Evolutionary conservation across 306 rosid species (phyloP), one percentile per base, ranked within the genome.

Genomic region (Carpinus viminea): DNA sequence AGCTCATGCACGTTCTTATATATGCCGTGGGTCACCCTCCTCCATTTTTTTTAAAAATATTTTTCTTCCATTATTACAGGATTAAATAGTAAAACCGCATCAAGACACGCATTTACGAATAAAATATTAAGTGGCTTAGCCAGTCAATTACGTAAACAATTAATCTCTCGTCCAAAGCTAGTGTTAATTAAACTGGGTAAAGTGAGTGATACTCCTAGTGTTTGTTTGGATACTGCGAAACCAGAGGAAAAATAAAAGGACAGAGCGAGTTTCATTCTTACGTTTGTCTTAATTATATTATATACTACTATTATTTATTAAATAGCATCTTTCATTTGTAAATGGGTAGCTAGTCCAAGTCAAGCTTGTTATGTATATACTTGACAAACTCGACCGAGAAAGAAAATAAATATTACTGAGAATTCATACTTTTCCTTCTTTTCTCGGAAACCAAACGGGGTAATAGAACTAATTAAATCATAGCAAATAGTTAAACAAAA

Each of bases 1-100:
- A 80, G 92, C 92, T 86, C 76, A 76, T 88, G 75, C 87, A 81
- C 81, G 82, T 92, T 86, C 89, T 26, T 56, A 43, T 24, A 24
- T 24, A 24, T 65, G 50, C 76, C 82, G 86, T 86, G 89, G 89
- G 86, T 77, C 83, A 76, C 60, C 60, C 69, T 50, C 62, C 12
- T 41, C 65, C 62, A 82, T 52, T 10, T 18, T 13, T 31, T 62
- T 52, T 71, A 54, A 68, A 17, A 61, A 11, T 13, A 24, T 3
- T 1, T 36, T 34, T 36, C 24, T 34, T 26, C n/a, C 17, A 12
- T 61, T 61, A 61, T 15, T 15, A 28, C 18, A 13, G n/a, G 3
- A 31, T 6, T 62, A 62, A 62, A 28, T 62, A 62, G 31, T 62
- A 31, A 62, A 62, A 62, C 20, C 13, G 28, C 16, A 31, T 0